Evolutionary conservation across 768 basidiomycete genomes (phyloP), one percentile per base, ranked within the genome.

Genomic region (Collybiopsis luxurians): DNA sequence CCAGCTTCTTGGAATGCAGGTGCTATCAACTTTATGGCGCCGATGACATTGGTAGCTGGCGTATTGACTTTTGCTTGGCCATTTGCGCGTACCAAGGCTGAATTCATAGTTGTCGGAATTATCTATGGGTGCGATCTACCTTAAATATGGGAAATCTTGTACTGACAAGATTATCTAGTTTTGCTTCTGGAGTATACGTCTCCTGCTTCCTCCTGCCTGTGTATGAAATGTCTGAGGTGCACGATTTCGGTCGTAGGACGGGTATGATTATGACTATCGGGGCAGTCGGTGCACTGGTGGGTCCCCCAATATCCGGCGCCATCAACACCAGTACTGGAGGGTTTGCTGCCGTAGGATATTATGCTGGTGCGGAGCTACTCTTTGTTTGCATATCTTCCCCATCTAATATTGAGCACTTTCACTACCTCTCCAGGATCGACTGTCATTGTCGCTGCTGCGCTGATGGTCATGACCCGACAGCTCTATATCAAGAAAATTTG

Each of bases 1-100:
- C 31, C 13, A 39, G n/a, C 40, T 21, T 52, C 47, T 51, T 11
- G 19, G 1, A 15, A 27, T 24, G 26, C 49, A 85, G 90, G 90
- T n/a, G 68, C 82, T 0, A 73, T 90, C 60, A 91, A 87, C 59
- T 73, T 88, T 30, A 85, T 91, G 77, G 79, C 78, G 9, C 86
- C 89, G 0, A 82, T 84, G 30, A 85, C 82, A 0, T 52, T 77
- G 17, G 39, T 80, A 1, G 82, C 85, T 0, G 87, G 79, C 0
- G 66, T 83, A 24, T 63, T 86, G 45, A 89, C 89, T 0, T 84
- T 83, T 61, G 73, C 74, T 3, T 93, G 91, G 92, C 91, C 91
- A 1, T 86, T 82, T 64, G 79, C 79, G 0, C 68, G 64, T 34
- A 76, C 66, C 27, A 62, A 80, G 53, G 72, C 67, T 0, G 70